Percentiles rank a stretch among this genome's conserved stretches.
phyloP scores from a whole-genome alignment of 371 early-diverging fungal genomes.

The Cladochytrium tenue region DNA sequence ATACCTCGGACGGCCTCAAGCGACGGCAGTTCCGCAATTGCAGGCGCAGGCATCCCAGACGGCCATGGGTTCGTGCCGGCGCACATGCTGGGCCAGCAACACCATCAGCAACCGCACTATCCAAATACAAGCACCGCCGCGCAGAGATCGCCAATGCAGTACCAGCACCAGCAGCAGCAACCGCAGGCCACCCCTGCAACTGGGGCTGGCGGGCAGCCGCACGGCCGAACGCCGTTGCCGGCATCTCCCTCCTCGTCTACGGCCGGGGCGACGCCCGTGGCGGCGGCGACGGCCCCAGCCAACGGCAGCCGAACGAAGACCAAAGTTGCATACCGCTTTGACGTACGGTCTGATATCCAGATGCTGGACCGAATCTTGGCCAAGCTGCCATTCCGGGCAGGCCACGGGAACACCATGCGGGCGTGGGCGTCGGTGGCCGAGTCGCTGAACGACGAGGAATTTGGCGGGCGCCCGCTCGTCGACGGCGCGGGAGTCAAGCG shows the following conservation, averaged over 20 bases:
- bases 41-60: no score
- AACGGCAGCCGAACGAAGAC: not conserved
- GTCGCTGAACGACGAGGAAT: not conserved
- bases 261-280: not conserved
- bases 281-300: not conserved
- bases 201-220: not conserved
- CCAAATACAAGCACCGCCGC: not conserved
- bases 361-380: not conserved
- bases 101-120: not conserved
- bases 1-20: not conserved
- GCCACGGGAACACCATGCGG: not conserved
- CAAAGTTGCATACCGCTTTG: not conserved
- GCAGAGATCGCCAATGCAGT: no score
- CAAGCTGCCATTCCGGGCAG: not conserved
- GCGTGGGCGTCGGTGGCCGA: not conserved
- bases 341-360: not conserved
- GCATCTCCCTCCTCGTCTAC: not conserved
- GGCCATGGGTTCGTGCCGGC: no score
- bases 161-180: not conserved
- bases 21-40: not conserved
- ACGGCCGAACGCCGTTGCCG: not conserved
- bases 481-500: not conserved
- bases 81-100: no score
- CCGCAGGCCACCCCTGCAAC: not conserved
- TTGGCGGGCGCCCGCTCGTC: not conserved